Conservation (phyloP, 2,329 filamentous ascomycete genomes). For the Trichoderma arundinaceum region DNA sequence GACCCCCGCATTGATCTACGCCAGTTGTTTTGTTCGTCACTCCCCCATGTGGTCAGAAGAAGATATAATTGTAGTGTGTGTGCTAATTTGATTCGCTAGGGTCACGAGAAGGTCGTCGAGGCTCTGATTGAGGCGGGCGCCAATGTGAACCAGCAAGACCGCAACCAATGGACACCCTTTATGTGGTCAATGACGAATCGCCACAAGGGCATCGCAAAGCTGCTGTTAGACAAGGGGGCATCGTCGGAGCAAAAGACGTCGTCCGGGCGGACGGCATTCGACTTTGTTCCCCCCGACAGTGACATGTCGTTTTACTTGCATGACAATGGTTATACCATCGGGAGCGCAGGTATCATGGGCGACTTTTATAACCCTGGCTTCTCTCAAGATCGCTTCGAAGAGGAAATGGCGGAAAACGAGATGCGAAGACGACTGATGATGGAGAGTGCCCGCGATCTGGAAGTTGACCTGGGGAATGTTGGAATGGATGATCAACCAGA, state of each 20-base stretch:
- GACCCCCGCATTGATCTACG: slow-evolving; percentile 95
- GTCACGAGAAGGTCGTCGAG: slow-evolving; percentile 87
- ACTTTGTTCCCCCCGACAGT: slow-evolving; percentile 93
- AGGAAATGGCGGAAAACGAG: slow-evolving; percentile 96
- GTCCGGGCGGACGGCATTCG: slow-evolving; percentile 89
- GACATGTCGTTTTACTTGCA: slow-evolving; percentile 96
- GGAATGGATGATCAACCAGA: slow-evolving; percentile 96
- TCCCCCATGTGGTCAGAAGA: background rate
- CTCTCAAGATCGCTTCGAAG: slow-evolving; percentile 91
- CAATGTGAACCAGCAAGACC: slow-evolving; percentile 90
- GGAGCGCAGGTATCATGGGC: slow-evolving; percentile 76
- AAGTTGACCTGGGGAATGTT: slow-evolving; percentile 94
- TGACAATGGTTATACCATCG: slow-evolving; percentile 90
- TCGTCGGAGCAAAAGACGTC: slow-evolving; percentile 96
- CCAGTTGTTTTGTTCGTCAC: slow-evolving; percentile 85
- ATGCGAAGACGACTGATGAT: slow-evolving; percentile 98
- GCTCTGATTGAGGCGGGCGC: slow-evolving; percentile 84
- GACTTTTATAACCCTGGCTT: slow-evolving; percentile 96
- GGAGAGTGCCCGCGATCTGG: slow-evolving; percentile 96
- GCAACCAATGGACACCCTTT: slow-evolving; percentile 94
- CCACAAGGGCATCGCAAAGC: slow-evolving; percentile 94
- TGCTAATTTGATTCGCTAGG: slow-evolving; percentile 53
- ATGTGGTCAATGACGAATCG: slow-evolving; percentile 99
- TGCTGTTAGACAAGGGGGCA: slow-evolving; percentile 88
- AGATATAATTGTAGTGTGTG: background rate